These are phyloP conservation scores for Amphibolis antarctica DNA, from an alignment of 106 monocot genomes.

Conservation along the genomic window DNA sequence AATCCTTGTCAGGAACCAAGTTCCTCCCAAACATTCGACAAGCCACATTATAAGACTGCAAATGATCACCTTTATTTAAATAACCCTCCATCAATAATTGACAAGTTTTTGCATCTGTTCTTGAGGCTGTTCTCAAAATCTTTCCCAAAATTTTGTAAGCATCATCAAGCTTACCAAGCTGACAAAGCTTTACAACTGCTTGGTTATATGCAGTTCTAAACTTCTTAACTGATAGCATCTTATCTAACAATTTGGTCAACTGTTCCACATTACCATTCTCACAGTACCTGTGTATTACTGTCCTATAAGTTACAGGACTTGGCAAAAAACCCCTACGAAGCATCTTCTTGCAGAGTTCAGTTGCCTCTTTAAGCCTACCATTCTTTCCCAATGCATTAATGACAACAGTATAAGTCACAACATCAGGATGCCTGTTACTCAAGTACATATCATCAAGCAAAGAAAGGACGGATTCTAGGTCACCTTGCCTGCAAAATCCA, in stretches of 20 bases:
- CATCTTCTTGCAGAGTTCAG: slow-evolving; percentile 59
- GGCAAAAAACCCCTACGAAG: slow-evolving; percentile 69
- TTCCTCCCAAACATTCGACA: slow-evolving; percentile 84
- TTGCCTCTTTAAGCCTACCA: slow-evolving; percentile 54
- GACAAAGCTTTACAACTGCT: slow-evolving; percentile 75
- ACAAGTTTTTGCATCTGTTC: slow-evolving; percentile 55
- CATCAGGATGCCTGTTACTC: slow-evolving; percentile 81
- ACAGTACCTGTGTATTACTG: slow-evolving; percentile 80
- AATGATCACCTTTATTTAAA: slow-evolving; percentile 31
- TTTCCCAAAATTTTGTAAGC: slow-evolving; percentile 58
- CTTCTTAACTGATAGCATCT: slow-evolving; percentile 46
- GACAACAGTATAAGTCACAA: slow-evolving; percentile 72
- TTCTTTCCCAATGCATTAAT: slow-evolving; percentile 62
- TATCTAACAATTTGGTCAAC: slow-evolving; percentile 43
- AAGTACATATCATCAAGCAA: slow-evolving; percentile 94
- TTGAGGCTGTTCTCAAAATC: slow-evolving; percentile 75
- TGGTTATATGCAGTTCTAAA: slow-evolving; percentile 68
- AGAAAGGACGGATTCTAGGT: slow-evolving; percentile 63
- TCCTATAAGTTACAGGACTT: slow-evolving; percentile 71
- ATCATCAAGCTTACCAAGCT: slow-evolving; percentile 68
- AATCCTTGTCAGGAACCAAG: slow-evolving; percentile 55
- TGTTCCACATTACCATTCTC: slow-evolving; percentile 63
- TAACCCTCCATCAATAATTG: slow-evolving; percentile 54
- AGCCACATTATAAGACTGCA: slow-evolving; percentile 73
- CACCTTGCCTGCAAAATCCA: slow-evolving; percentile 62